Conservation (phyloP, 176 grass and related monocot species). For the Pontederia crassipes region DNA sequence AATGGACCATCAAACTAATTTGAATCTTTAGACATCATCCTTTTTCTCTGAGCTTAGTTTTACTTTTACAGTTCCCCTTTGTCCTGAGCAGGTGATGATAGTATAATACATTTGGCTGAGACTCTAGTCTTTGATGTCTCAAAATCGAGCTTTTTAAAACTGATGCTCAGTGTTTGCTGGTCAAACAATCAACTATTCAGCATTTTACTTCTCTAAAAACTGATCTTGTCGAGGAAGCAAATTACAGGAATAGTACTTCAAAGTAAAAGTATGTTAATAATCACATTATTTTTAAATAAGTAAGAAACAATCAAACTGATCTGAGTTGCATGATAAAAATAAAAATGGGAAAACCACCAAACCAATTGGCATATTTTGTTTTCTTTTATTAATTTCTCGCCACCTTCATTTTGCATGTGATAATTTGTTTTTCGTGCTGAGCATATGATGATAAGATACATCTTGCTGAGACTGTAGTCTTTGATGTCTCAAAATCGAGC, state of each 20-base stretch:
- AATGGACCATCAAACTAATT: neutral
- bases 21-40: neutral
- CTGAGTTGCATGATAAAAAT: too few species aligned
- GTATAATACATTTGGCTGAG: neutral
- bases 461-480: neutral
- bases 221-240: neutral
- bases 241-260: neutral
- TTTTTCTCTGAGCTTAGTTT: neutral
- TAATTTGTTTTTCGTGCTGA: neutral
- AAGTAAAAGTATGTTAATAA: too few species aligned
- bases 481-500: conserved; percentile 7
- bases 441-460: conserved; percentile 2
- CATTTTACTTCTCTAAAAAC: neutral
- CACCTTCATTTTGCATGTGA: neutral
- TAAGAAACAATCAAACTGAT: too few species aligned
- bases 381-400: neutral
- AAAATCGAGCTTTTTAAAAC: conserved; percentile 11
- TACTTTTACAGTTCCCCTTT: neutral
- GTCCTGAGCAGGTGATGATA: conserved; percentile 4
- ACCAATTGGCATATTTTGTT: neutral
- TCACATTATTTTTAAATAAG: too few species aligned
- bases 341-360: too few species aligned
- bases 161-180: neutral
- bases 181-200: neutral
- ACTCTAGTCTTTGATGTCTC: neutral